Conservation (phyloP, 129 eudicot genomes). For the Flaveria bidentis region DNA sequence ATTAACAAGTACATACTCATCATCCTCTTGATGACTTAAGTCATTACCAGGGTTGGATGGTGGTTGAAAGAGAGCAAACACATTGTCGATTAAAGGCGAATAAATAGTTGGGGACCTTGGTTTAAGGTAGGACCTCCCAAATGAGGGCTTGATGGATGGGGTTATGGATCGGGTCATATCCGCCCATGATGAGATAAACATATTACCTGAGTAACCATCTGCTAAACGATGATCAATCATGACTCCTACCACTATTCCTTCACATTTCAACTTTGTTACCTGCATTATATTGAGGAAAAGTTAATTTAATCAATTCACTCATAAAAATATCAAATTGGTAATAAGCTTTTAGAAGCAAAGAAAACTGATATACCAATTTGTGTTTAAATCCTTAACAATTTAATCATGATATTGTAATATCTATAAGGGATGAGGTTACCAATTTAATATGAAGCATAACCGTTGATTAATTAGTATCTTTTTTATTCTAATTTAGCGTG, state of each 20-base stretch:
- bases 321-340: too few relatives aligned
- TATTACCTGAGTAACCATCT: slow-evolving; percentile 62
- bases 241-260: slow-evolving; percentile 51
- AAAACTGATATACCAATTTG: too few relatives aligned
- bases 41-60: not conserved
- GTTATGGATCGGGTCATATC: slow-evolving; percentile 41
- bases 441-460: too few relatives aligned
- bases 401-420: too few relatives aligned
- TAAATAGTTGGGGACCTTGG: slow-evolving; percentile 40
- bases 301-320: too few relatives aligned
- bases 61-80: slow-evolving; percentile 22
- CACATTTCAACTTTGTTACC: slow-evolving; percentile 54
- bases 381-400: too few relatives aligned
- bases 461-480: too few relatives aligned
- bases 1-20: slow-evolving; percentile 30
- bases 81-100: slow-evolving; percentile 17
- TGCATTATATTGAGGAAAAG: slow-evolving; percentile 11
- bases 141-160: slow-evolving; percentile 40
- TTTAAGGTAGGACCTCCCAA: slow-evolving; percentile 43
- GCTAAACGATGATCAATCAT: slow-evolving; percentile 42
- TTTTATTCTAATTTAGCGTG: too few relatives aligned
- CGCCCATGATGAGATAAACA: slow-evolving; percentile 64
- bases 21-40: not conserved
- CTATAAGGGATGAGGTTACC: too few relatives aligned
- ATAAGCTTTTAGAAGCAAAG: too few relatives aligned